Evolutionary conservation across 768 basidiomycete genomes (phyloP).

Genomic region (Tulasnella sp.): DNA sequence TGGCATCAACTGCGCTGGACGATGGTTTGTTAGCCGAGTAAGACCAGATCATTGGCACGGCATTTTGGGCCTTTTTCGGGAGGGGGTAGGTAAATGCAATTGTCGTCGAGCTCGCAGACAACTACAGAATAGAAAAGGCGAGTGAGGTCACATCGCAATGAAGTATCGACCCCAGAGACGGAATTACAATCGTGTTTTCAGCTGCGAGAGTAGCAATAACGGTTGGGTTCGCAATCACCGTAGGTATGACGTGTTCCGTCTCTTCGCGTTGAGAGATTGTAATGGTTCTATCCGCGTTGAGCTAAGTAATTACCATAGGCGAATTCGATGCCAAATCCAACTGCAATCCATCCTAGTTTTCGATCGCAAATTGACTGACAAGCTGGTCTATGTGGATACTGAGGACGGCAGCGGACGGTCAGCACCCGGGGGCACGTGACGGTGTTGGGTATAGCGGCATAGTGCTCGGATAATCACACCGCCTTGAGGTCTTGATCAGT

Average conservation of each 20-base stretch:
- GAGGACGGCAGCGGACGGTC: no score
- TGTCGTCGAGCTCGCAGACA: neutral
- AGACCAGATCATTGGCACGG: slow-evolving; percentile 48
- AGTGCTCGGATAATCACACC: neutral
- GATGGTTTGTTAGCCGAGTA: slow-evolving; percentile 45
- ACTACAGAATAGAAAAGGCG: neutral
- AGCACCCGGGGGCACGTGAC: neutral
- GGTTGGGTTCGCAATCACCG: slow-evolving; percentile 45
- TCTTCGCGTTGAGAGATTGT: slow-evolving; percentile 61
- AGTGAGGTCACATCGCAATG: slow-evolving; percentile 32
- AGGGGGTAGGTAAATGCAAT: slow-evolving; percentile 22
- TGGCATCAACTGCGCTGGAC: slow-evolving; percentile 39
- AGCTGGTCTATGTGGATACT: slow-evolving; percentile 21
- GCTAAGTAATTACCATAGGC: slow-evolving; percentile 67
- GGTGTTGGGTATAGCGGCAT: neutral
- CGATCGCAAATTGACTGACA: neutral
- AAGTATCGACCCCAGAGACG: slow-evolving; percentile 5
- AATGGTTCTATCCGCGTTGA: slow-evolving; percentile 50
- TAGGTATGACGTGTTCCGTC: slow-evolving; percentile 46
- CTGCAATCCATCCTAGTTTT: slow-evolving; percentile 21
- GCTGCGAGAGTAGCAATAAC: slow-evolving; percentile 40
- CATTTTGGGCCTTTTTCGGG: slow-evolving; percentile 24
- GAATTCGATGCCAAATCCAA: slow-evolving; percentile 23
- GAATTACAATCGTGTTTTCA: slow-evolving; percentile 35
- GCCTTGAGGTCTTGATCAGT: neutral